Evolutionary conservation across 2,329 filamentous ascomycete genomes (phyloP).

Genomic region (Ciborinia camelliae): DNA sequence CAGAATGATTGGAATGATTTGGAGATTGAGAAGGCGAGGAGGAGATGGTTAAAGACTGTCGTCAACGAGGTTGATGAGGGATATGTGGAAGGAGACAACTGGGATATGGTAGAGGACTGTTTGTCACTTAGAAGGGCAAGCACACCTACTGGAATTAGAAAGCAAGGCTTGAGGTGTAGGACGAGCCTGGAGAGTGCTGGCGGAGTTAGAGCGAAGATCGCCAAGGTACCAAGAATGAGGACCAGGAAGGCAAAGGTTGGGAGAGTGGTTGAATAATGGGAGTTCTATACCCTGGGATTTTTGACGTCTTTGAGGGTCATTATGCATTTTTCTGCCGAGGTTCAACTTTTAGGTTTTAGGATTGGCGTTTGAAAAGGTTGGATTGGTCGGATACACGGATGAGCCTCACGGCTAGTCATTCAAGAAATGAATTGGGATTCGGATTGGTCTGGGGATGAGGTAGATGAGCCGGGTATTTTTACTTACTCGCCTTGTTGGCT

Average conservation of each 20-base stretch:
- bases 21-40: not conserved
- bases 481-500: conserved; percentile 1
- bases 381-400: not conserved
- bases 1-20: not conserved
- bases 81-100: conserved; percentile 1
- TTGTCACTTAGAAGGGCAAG: conserved; percentile 11
- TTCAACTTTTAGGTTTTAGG: not conserved
- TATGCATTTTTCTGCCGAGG: not conserved
- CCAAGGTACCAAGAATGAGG: conserved; percentile 9
- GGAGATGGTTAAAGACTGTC: conserved; percentile 9
- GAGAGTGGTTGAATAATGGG: not conserved
- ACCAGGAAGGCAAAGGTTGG: not conserved
- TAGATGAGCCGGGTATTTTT: not conserved
- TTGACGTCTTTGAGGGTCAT: not conserved
- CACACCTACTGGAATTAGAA: conserved; percentile 13
- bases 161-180: conserved; percentile 3
- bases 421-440: not conserved
- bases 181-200: conserved; percentile 1
- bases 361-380: conserved; percentile 1
- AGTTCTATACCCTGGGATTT: not conserved
- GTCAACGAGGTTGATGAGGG: conserved; percentile 14
- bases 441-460: not conserved
- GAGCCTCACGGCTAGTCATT: not conserved
- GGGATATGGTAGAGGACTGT: not conserved
- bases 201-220: not conserved